Base-by-base conservation (phyloP, 495 filamentous ascomycete species). In the Pyrenula aspistea region DNA sequence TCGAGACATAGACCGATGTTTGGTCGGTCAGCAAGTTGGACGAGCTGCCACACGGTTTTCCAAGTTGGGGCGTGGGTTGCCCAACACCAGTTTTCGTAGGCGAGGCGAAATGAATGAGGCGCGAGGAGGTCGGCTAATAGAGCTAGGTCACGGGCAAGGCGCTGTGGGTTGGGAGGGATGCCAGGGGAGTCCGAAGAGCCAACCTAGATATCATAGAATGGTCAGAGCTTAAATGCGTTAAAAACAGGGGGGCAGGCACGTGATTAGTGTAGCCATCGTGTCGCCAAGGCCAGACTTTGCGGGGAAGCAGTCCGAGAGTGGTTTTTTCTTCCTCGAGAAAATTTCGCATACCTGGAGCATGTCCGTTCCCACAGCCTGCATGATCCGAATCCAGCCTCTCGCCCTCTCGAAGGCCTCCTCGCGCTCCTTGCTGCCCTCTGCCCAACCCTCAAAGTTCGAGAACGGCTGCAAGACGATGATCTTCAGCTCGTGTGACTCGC, bases 21-120 rank as follows among this genome's bases (percentile, higher is more conserved):
- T 0, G 72, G 72, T 2, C 82, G 65, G 61, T 86, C 70, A 2
- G 83, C 82, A 11, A 68, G 73, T 51, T 76, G 59, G 2, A 87
- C 80, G 22, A 91, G 84, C 1, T 71, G 81, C 83, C 89, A 42
- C 8, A 42, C 31, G 31, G 31, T 73, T 55, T 73, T 76, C 87
- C 87, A 92, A 4, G 67, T 74, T 2, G 82, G 82, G 0, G 86
- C 86, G 24, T 82, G 78, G 0, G 85, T 84, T 0, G 84, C 83
- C 89, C 88, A 92, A 68, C 86, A 89, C 86, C 88, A 90, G 60
- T 91, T 90, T 66, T 92, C 87, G 58, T 91, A 92, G 0, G 86
- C 87, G 11, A 92, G 67, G 10, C 81, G 72, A 60, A 80, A 78
- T 0, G 74, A 71, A 22, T 77, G 71, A 22, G 69, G 60, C 2